Percentiles rank a stretch among this genome's conserved stretches.
phyloP scores from a whole-genome alignment of 2,329 filamentous ascomycete genomes.

The Colletotrichum sp. region DNA sequence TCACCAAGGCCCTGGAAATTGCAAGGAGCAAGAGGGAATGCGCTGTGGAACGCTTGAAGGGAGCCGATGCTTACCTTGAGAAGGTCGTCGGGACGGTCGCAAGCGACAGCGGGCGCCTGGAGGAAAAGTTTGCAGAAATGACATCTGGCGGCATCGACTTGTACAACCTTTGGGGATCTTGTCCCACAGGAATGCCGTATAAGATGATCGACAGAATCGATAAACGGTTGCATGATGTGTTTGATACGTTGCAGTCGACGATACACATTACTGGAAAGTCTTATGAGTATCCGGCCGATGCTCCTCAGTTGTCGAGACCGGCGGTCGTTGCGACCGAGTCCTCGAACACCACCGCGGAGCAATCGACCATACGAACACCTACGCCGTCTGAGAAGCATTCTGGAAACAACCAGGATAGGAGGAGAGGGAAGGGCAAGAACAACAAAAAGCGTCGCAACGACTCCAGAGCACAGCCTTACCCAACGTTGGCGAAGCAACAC shows the following conservation, averaged over 20 bases:
- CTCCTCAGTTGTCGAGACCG: background rate
- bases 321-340: fast-evolving
- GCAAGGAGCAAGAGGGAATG: background rate
- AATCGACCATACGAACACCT: background rate
- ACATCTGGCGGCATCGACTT: background rate
- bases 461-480: background rate
- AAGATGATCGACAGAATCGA: background rate
- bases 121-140: background rate
- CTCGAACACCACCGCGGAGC: background rate
- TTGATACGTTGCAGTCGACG: background rate
- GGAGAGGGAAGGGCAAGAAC: background rate
- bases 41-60: background rate
- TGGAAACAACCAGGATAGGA: background rate
- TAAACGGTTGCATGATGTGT: background rate
- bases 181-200: background rate
- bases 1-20: background rate
- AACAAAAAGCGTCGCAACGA: background rate
- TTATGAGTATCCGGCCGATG: background rate
- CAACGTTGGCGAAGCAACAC: background rate
- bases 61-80: background rate
- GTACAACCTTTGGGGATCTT: background rate
- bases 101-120: background rate
- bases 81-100: background rate
- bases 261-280: background rate
- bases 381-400: background rate